Evolutionary conservation across 257 asterid species (phyloP), one percentile per base, ranked within the genome.

Genomic region (Marsdenia floribunda): DNA sequence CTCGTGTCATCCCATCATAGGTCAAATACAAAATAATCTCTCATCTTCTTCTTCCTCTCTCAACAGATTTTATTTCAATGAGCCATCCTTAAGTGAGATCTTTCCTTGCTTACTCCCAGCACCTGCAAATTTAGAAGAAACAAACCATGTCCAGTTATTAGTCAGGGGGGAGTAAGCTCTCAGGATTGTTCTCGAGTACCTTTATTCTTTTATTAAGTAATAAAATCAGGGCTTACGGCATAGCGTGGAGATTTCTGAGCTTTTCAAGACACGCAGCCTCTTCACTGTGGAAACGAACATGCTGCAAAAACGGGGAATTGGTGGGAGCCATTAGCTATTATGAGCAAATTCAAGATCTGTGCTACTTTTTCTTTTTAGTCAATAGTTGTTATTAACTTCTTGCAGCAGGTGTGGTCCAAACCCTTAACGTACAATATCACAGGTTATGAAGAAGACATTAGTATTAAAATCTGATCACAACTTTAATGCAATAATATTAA

Each of bases 231-330:
- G 87, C 97, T 87, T 81, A 94, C 97, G 82, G 35, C 82, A 79
- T 70, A 89, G 87, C 33, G 76, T 76, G 4, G 97, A 80, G 46
- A 92, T 88, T 53, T 94, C 96, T 0, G 99, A 89, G 83, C 88
- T 92, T 79, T 89, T 94, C 87, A 90, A 82, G 59, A 92, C 97
- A 0, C 97, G 97, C 77, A 94, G 87, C 85, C 99, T 89, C 88
- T 88, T 89, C 33, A 85, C 99, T 0, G 95, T 92, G 0, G 96
- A 87, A n/a, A 88, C 91, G 76, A 94, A 94, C 97, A 94, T 90
- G 76, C 99, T 94, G 97, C 83, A 37, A 68, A 75, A n/a, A 53
- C 3, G 29, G 18, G 35, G 44, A 3, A 52, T 26, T 33, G 44
- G 11, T 9, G 38, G 22, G 2, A 15, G 49, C 13, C 35, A 46